A percentile compares a stretch with the other conserved stretches of the same genome.
Evolutionary conservation across 805 yeast genomes (phyloP).

Genomic region (Lipomyces sp.): DNA sequence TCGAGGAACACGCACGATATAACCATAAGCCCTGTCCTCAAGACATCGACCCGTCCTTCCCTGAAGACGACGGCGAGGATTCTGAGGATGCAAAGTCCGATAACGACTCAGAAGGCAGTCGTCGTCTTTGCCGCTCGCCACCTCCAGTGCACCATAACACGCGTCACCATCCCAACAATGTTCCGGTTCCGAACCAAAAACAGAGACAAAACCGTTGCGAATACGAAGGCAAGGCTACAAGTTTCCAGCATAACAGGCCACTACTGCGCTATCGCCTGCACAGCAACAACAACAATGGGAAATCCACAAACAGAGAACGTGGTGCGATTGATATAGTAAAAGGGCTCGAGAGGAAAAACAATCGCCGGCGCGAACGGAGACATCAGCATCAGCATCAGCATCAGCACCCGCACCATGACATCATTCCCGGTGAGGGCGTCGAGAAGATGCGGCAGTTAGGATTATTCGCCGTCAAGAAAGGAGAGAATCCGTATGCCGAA

Average conservation of each 20-base stretch:
- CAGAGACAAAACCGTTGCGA: conserved; percentile 8
- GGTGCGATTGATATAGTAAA: conserved; percentile 39
- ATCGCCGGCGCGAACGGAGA: conserved; percentile 26
- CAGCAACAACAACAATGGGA: not conserved
- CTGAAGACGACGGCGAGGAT: conserved; percentile 36
- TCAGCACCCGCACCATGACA: conserved; percentile 16
- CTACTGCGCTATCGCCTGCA: not conserved
- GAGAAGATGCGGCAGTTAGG: conserved; percentile 40
- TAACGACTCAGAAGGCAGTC: conserved; percentile 12
- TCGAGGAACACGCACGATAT: conserved; percentile 28
- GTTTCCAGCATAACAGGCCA: conserved; percentile 23
- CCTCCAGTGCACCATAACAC: conserved; percentile 3
- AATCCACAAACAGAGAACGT: conserved; percentile 8
- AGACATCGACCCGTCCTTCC: conserved; percentile 42
- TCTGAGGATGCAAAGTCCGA: conserved; percentile 13
- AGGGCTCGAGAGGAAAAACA: conserved; percentile 36
- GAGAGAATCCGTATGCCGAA: conserved; percentile 34
- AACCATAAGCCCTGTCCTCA: conserved; percentile 35
- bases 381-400: conserved; percentile 26
- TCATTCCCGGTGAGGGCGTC: conserved; percentile 39
- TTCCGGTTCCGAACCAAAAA: not conserved
- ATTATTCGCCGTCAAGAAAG: conserved; percentile 33
- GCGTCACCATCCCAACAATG: not conserved
- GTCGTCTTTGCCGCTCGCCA: conserved; percentile 11
- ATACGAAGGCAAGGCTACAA: conserved; percentile 8